phyloP scores from a whole-genome alignment of 306 rosid genomes.

The Prosopis cineraria region DNA sequence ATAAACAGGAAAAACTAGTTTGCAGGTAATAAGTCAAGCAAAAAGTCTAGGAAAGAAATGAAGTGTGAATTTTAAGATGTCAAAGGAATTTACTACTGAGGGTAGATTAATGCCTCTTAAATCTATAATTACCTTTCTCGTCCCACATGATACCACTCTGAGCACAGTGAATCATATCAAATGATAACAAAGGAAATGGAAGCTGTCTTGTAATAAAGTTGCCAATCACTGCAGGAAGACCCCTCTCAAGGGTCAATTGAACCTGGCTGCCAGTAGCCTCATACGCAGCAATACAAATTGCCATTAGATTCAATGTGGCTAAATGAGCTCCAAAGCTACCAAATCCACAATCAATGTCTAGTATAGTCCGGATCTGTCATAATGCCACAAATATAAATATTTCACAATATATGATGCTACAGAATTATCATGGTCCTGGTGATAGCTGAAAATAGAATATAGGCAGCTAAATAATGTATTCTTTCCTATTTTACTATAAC shows the following conservation, averaged over 20 bases:
- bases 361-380: constrained; percentile 69
- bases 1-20: constrained; percentile 18
- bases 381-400: constrained; percentile 31
- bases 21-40: neutral
- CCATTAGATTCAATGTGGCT: constrained; percentile 77
- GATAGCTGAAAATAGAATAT: neutral
- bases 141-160: constrained; percentile 89
- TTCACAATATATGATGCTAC: constrained; percentile 8
- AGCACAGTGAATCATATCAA: constrained; percentile 96
- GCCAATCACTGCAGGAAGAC: constrained; percentile 94
- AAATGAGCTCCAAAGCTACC: constrained; percentile 98
- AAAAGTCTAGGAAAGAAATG: constrained; percentile 11
- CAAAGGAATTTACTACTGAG: constrained; percentile 14
- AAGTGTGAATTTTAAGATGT: neutral
- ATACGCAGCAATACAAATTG: constrained; percentile 82
- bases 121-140: constrained; percentile 57
- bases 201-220: constrained; percentile 76
- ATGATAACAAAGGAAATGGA: constrained; percentile 90
- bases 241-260: constrained; percentile 96
- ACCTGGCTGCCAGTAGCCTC: constrained; percentile 99
- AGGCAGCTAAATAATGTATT: neutral
- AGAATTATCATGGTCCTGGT: constrained; percentile 13
- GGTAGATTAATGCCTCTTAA: neutral
- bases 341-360: constrained; percentile 93
- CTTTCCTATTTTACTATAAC: neutral